Percentiles rank a stretch among this genome's conserved stretches.
phyloP scores from a whole-genome alignment of 2,329 filamentous ascomycete genomes.

The Aureobasidium sp. region DNA sequence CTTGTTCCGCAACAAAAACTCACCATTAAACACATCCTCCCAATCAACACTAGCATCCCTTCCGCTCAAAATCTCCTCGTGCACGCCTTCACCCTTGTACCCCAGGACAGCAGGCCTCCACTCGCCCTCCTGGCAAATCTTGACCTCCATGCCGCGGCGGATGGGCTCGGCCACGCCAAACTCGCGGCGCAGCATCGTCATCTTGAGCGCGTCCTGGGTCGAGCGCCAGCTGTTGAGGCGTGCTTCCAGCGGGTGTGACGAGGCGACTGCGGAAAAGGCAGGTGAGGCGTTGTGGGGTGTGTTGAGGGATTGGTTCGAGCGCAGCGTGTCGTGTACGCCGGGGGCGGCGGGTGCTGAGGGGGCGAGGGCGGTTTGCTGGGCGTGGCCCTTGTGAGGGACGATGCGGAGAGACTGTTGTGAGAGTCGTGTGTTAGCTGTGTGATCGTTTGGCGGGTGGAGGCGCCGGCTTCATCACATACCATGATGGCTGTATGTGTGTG shows the following conservation, averaged over 20 bases:
- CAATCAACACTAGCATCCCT: conserved; percentile 70
- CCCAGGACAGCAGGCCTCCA: conserved; percentile 64
- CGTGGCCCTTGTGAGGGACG: conserved; percentile 61
- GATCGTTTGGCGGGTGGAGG: neutral
- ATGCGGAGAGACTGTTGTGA: conserved; percentile 58
- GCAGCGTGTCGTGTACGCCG: conserved; percentile 87
- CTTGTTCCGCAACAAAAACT: conserved; percentile 19
- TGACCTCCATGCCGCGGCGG: conserved; percentile 87
- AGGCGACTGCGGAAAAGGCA: conserved; percentile 39
- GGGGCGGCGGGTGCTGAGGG: conserved; percentile 80
- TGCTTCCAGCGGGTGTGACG: conserved; percentile 80
- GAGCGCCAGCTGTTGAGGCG: conserved; percentile 84
- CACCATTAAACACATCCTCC: conserved; percentile 86
- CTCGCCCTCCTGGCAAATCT: conserved; percentile 70
- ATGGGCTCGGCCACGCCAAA: conserved; percentile 92
- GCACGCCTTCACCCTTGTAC: conserved; percentile 51
- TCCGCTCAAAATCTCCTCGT: conserved; percentile 81
- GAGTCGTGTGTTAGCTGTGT: neutral
- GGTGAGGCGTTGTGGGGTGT: conserved; percentile 31
- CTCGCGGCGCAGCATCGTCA: conserved; percentile 75
- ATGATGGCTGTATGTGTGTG: conserved; percentile 8
- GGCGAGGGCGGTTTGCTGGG: conserved; percentile 48
- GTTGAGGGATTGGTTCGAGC: conserved; percentile 62
- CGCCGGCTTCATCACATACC: conserved; percentile 6
- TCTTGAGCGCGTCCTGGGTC: conserved; percentile 79